Evolutionary conservation across 2,329 filamentous ascomycete genomes (phyloP), one percentile per base, ranked within the genome.

Genomic region (Colletotrichum liaoningense): DNA sequence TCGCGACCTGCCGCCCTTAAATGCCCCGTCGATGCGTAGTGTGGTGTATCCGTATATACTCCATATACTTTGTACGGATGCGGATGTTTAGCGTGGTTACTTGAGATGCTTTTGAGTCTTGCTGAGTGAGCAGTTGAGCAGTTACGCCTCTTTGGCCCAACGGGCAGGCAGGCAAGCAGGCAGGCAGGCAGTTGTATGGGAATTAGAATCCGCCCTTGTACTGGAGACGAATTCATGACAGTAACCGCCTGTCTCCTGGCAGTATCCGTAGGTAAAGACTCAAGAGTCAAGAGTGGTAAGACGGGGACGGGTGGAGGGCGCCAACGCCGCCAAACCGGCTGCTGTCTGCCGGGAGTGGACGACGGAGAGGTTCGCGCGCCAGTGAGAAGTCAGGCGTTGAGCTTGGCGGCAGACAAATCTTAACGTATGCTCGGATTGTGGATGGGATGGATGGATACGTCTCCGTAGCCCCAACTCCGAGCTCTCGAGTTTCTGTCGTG

Each of bases 311-410:
- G 11, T 30, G 55, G 24, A 46, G 46, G 42, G 7, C 60, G 66
- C 54, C 70, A 60, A 73, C 46, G 60, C 60, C 70, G 70, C 58
- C 69, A 72, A 72, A 74, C 63, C 72, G 69, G 72, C 68, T 72
- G 67, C 56, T 59, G 49, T 63, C 68, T 74, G 67, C 72, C 68
- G 70, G 67, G 56, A 73, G 70, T 72, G 67, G 67, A 56, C 60
- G 60, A 42, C 60, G 59, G 70, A 54, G 60, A 64, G 22, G 46
- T 8, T 59, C 57, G 57, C 62, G 52, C 57, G 35, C 72, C 72
- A 72, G 62, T 72, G 28, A 74, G n/a, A 63, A 35, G 38, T 4
- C 49, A 26, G 57, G 67, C 68, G 57, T 38, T 30, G 59, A 52
- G 26, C 52, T 63, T 72, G 63, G 67, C 72, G 57, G 30, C 24